Percentiles rank a stretch among this genome's conserved stretches.
phyloP scores from a whole-genome alignment of 345 rosid species.

The Dimocarpus longan region DNA sequence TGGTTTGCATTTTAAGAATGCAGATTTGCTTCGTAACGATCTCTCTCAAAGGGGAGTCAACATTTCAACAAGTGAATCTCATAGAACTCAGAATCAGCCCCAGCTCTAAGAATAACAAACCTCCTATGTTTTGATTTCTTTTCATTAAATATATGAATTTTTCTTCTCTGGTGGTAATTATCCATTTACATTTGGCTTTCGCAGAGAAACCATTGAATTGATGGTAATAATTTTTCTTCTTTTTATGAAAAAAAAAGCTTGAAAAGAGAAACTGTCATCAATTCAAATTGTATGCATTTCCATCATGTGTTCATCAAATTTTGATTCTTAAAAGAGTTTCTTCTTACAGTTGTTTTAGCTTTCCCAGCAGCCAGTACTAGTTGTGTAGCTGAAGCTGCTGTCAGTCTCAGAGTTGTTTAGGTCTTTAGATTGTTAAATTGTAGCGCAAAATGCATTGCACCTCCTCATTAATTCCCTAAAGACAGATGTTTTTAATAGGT shows the following conservation, averaged over 20 bases:
- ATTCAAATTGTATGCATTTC: background rate
- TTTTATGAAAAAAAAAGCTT: too few relatives aligned
- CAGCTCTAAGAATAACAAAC: conserved; percentile 1
- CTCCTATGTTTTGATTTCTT: background rate
- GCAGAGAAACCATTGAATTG: background rate
- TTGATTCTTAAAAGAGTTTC: background rate
- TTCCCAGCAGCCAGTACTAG: background rate
- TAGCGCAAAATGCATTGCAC: too few relatives aligned
- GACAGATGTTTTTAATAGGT: too few relatives aligned
- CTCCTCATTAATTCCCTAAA: too few relatives aligned
- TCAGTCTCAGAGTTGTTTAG: background rate
- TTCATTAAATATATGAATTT: background rate
- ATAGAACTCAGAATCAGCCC: conserved; percentile 15
- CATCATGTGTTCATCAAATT: background rate
- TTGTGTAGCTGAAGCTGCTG: background rate
- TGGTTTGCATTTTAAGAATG: conserved; percentile 69
- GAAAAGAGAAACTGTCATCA: background rate
- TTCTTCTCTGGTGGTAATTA: too few relatives aligned
- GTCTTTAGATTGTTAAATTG: too few relatives aligned
- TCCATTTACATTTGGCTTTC: too few relatives aligned
- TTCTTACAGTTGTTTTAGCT: background rate
- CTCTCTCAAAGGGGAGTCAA: conserved; percentile 52
- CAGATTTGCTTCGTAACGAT: conserved; percentile 51
- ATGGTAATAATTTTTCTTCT: too few relatives aligned
- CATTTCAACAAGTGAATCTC: conserved; percentile 29